Conservation (phyloP, 345 rosid genomes). For the Alliaria petiolata region DNA sequence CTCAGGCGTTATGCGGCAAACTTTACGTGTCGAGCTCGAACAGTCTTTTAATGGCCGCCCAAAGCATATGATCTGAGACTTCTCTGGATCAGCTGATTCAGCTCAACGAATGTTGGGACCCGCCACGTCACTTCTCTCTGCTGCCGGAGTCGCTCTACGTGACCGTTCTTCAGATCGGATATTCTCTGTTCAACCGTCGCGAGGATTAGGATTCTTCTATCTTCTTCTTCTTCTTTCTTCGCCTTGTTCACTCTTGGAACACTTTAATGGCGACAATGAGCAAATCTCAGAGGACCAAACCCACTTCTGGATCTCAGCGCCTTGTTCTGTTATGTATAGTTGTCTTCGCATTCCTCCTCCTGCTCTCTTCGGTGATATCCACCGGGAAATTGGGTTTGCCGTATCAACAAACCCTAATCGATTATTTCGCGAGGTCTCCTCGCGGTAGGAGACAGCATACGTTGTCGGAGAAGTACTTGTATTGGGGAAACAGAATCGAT, state of each 20-base stretch:
- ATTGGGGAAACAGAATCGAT: constrained; percentile 90
- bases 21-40: constrained; percentile 25
- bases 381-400: constrained; percentile 48
- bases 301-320: constrained; percentile 44
- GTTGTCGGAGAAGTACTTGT: constrained; percentile 76
- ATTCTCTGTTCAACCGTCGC: neutral
- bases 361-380: constrained; percentile 52
- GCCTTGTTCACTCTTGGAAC: neutral
- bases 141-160: neutral
- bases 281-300: constrained; percentile 43
- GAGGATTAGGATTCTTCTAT: neutral
- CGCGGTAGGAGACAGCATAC: constrained; percentile 43
- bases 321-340: constrained; percentile 36
- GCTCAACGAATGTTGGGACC: neutral
- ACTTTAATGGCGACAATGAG: constrained; percentile 52
- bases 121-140: neutral
- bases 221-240: neutral
- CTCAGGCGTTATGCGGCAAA: constrained; percentile 25
- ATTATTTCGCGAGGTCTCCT: constrained; percentile 31
- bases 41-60: constrained; percentile 6
- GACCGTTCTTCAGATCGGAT: constrained; percentile 9
- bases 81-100: constrained; percentile 9
- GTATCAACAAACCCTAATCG: constrained; percentile 28
- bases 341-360: constrained; percentile 41
- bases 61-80: neutral